Conservation (phyloP, 2,329 filamentous ascomycete species). For the Colletotrichum sp. region DNA sequence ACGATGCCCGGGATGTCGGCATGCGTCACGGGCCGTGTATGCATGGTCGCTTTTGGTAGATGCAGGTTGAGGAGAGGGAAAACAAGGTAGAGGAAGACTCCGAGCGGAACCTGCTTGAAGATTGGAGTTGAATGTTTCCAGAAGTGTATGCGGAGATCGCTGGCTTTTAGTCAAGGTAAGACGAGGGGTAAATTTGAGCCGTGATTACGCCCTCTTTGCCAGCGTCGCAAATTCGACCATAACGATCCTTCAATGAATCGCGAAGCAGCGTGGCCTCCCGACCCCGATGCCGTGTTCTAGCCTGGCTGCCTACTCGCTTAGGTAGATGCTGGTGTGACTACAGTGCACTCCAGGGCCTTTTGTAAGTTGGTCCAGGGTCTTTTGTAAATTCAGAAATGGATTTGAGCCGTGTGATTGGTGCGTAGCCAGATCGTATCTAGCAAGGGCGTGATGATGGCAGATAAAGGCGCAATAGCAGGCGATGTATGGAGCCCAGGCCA, state of each 20-base stretch:
- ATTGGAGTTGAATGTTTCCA: fast-evolving
- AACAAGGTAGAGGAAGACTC: neutral
- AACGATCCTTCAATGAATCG: neutral
- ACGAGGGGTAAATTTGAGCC: neutral
- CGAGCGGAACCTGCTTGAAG: neutral
- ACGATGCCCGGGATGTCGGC: neutral
- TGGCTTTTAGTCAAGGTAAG: neutral
- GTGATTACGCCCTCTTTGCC: neutral
- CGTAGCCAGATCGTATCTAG: neutral
- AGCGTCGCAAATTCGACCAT: neutral
- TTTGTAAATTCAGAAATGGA: neutral
- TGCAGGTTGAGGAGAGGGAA: fast-evolving
- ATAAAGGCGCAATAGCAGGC: neutral
- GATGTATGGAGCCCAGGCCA: neutral
- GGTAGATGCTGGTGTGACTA: neutral
- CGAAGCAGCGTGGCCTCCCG: neutral
- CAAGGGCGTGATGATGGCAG: neutral
- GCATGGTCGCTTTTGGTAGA: neutral
- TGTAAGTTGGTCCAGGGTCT: neutral
- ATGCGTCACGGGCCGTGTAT: neutral
- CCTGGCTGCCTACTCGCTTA: neutral
- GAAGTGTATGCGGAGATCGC: neutral
- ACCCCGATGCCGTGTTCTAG: neutral
- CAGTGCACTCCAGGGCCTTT: neutral
- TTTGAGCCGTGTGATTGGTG: neutral